Base-by-base conservation (phyloP, 257 asterid genomes). In the Haberlea rhodopensis region DNA sequence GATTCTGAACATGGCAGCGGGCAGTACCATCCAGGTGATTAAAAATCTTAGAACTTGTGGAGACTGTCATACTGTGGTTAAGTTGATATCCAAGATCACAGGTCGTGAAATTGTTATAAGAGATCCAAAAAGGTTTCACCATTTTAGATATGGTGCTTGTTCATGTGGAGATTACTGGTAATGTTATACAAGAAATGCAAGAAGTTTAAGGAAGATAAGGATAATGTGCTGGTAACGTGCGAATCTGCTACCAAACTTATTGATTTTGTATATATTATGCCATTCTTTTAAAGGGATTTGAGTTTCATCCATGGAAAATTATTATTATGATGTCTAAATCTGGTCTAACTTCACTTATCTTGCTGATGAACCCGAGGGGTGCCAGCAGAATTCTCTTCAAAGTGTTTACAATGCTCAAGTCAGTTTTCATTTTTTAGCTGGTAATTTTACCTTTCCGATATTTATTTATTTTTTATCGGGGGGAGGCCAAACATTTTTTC, bases 121-220 rank as follows among this genome's bases (percentile, higher is more conserved):
- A 72, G 98, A 91, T 81, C 85, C 95, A 1, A 91, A 89, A 75
- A 70, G 96, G 71, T 91, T 91, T 79, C 98, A 89, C 79, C 96
- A 81, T 80, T 89, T 91, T 70, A 82, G 73, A 62, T 68, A 87
- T 22, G 98, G 98, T 59, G 26, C 56, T 15, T 91, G 98, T 75
- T 89, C 98, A 1, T 89, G 98, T 69, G 88, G 90, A 67, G 97
- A 89, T 73, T 91, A 86, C 75, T 91, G 96, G 98, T 91, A 85
- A 87, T 74, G 32, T 55, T 27, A 1, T 59, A 26, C 8, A 48
- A 22, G 3, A 43, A n/a, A 45, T 48, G 28, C 60, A 65, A 52
- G 46, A 57, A 18, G 3, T 19, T 40, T 57, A 31, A 37, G 34
- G 22, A 37, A 57, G n/a, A n/a, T n/a, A n/a, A n/a, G n/a, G n/a